Conservation (phyloP, 176 grass and related monocot species). For the Cenchrus americanus region DNA sequence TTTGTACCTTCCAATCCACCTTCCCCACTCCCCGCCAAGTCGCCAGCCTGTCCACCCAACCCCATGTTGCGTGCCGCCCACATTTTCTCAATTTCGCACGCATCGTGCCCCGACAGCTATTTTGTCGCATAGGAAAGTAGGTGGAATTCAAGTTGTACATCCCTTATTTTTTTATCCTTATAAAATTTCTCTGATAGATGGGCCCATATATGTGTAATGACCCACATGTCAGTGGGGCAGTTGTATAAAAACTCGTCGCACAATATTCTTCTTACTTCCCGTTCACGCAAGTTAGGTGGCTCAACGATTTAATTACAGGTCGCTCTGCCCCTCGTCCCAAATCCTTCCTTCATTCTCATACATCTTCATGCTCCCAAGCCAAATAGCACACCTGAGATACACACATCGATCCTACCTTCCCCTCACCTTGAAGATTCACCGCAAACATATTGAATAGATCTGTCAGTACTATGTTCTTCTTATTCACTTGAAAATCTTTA, state of each 20-base stretch:
- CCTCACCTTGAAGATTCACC: background rate
- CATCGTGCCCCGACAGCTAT: no score
- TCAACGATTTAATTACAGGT: background rate
- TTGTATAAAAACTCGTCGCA: no score
- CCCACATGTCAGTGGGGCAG: background rate
- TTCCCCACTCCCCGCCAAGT: no score
- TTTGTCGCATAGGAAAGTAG: background rate
- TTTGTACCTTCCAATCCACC: background rate
- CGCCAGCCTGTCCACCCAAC: fast-evolving
- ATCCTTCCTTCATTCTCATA: fast-evolving
- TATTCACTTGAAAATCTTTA: background rate
- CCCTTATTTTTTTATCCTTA: fast-evolving
- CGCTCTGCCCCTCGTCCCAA: fast-evolving
- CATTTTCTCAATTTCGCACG: background rate
- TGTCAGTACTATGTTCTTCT: background rate
- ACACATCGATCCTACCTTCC: background rate
- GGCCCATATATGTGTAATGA: background rate
- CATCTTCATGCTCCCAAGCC: background rate
- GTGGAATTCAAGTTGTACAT: background rate
- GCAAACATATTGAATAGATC: background rate
- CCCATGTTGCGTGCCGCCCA: no score
- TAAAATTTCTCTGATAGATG: no score
- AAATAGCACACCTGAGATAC: background rate
- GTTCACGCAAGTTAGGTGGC: background rate
- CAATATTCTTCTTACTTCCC: background rate